phyloP scores from a whole-genome alignment of 2,329 filamentous ascomycete species.

The Penicillium sp. region DNA sequence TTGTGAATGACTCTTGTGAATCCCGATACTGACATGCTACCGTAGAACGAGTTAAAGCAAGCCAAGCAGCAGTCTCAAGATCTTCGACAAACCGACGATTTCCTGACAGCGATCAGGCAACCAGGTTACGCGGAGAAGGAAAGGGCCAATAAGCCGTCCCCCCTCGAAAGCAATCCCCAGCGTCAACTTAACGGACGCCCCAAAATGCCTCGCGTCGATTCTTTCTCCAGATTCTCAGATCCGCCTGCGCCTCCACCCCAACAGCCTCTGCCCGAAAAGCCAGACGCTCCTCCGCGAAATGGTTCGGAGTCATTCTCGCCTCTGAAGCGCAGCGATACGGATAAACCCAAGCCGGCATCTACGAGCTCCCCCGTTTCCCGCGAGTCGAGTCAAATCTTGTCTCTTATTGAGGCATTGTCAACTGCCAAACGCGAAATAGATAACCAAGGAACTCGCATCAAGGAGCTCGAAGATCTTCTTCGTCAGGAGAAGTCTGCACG shows the following conservation, averaged over 20 bases:
- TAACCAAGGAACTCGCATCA: constrained; percentile 76
- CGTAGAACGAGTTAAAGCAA: constrained; percentile 85
- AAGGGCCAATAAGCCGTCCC: constrained; percentile 49
- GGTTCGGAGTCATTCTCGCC: constrained; percentile 54
- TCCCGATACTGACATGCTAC: constrained; percentile 28
- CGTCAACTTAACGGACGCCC: constrained; percentile 52
- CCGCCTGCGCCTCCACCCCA: constrained; percentile 92
- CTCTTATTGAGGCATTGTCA: constrained; percentile 82
- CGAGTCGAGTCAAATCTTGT: constrained; percentile 75
- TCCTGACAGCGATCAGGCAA: constrained; percentile 75
- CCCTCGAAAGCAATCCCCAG: constrained; percentile 48
- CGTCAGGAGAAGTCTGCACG: constrained; percentile 79
- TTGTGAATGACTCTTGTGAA: constrained; percentile 4
- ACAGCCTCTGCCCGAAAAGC: constrained; percentile 91
- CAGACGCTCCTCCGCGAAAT: constrained; percentile 64
- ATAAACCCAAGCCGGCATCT: constrained; percentile 65
- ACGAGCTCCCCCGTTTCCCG: constrained; percentile 51
- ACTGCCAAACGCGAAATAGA: constrained; percentile 86
- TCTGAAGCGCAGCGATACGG: constrained; percentile 75
- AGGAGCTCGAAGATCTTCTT: constrained; percentile 78
- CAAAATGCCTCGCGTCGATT: constrained; percentile 66
- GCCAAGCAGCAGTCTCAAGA: constrained; percentile 88
- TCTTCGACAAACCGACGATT: constrained; percentile 78
- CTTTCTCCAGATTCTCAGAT: constrained; percentile 85
- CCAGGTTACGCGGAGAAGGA: constrained; percentile 66